These are phyloP conservation scores for Larix kaempferi DNA, from an alignment of 75 land plant genomes.

Conservation along the genomic window DNA sequence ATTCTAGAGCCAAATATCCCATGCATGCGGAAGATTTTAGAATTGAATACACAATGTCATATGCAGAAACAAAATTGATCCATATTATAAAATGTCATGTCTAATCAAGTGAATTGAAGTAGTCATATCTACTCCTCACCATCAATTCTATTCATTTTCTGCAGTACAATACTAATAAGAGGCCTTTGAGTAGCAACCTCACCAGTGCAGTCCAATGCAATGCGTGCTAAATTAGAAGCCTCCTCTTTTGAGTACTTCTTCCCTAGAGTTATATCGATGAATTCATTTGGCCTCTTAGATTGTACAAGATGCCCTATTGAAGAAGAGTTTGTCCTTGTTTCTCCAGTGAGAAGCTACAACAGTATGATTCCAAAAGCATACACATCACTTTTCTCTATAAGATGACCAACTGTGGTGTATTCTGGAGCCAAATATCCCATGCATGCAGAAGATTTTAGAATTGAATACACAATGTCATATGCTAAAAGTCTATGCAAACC, in stretches of 20 bases:
- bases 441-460: constrained; percentile 62
- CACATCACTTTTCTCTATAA: constrained; percentile 71
- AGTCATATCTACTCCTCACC: not conserved
- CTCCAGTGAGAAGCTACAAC: constrained; percentile 69
- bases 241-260: constrained; percentile 48
- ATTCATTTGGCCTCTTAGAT: constrained; percentile 33
- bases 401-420: constrained; percentile 50
- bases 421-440: constrained; percentile 84
- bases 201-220: constrained; percentile 57
- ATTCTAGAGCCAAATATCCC: constrained; percentile 84
- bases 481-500: constrained; percentile 64
- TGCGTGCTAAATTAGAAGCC: constrained; percentile 47
- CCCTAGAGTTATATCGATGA: constrained; percentile 62
- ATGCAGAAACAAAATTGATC: constrained; percentile 11
- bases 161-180: constrained; percentile 47
- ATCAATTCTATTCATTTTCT: constrained; percentile 27
- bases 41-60: constrained; percentile 65
- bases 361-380: constrained; percentile 61
- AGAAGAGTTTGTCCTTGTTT: constrained; percentile 20
- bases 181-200: constrained; percentile 62
- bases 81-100: too few species aligned
- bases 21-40: constrained; percentile 65
- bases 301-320: constrained; percentile 31
- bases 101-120: too few species aligned
- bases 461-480: constrained; percentile 66